Evolutionary conservation across 768 basidiomycete genomes (phyloP).

Genomic region (Suillus weaverae): DNA sequence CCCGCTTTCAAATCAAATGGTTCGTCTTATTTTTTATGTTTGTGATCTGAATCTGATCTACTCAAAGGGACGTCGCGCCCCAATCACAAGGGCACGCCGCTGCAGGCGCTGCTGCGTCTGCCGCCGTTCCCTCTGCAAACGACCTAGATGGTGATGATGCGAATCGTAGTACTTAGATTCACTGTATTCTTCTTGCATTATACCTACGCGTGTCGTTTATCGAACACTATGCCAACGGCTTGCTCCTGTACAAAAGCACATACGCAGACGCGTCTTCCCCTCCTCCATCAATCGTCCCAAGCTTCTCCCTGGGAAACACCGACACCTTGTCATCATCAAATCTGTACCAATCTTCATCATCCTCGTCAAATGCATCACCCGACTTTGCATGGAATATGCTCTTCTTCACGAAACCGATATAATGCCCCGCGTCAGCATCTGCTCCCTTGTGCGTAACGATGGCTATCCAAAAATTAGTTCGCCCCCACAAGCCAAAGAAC

Average conservation of each 20-base stretch:
- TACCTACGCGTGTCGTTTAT: neutral
- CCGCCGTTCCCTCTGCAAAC: slow-evolving; percentile 72
- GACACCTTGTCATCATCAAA: slow-evolving; percentile 97
- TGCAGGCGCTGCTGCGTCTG: slow-evolving; percentile 65
- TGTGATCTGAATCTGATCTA: neutral
- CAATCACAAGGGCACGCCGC: slow-evolving; percentile 46
- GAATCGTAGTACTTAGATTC: slow-evolving; percentile 1
- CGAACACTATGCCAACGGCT: slow-evolving; percentile 37
- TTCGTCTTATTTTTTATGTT: slow-evolving; percentile 33
- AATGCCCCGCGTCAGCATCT: slow-evolving; percentile 93
- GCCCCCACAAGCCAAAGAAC: neutral
- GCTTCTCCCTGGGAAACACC: slow-evolving; percentile 80
- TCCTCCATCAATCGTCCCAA: slow-evolving; percentile 85
- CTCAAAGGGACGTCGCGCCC: slow-evolving; percentile 61
- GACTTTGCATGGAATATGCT: slow-evolving; percentile 52
- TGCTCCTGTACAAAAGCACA: slow-evolving; percentile 81
- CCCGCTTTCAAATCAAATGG: slow-evolving; percentile 90
- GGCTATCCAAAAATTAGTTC: slow-evolving; percentile 43
- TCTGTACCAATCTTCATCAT: slow-evolving; percentile 90
- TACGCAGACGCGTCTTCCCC: slow-evolving; percentile 91
- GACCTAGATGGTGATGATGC: slow-evolving; percentile 51
- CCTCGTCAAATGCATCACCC: slow-evolving; percentile 38
- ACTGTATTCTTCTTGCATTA: neutral
- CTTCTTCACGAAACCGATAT: slow-evolving; percentile 90
- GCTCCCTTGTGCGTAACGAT: slow-evolving; percentile 98